Percentiles rank a stretch among this genome's conserved stretches.
Conservation (phyloP, 805 yeast species). For the Ogataea angusta region DNA sequence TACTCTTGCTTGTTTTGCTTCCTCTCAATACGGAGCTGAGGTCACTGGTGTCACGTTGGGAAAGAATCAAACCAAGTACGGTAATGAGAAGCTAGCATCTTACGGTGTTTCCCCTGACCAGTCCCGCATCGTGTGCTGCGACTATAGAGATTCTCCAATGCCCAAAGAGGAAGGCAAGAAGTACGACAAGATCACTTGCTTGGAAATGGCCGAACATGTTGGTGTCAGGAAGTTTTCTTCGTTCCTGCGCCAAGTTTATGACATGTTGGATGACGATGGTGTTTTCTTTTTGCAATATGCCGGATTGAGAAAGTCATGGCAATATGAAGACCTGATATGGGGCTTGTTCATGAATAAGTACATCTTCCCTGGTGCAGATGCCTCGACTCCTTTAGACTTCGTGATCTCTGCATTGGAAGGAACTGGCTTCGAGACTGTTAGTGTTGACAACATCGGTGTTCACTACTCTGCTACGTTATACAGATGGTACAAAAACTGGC, state of each 20-base stretch:
- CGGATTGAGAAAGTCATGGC: conserved; percentile 90
- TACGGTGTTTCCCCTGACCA: conserved; percentile 70
- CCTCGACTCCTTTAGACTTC: conserved; percentile 88
- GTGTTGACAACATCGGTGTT: conserved; percentile 86
- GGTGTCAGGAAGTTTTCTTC: conserved; percentile 80
- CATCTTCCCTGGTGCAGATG: conserved; percentile 97
- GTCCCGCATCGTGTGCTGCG: conserved; percentile 74
- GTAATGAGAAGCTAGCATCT: conserved; percentile 63
- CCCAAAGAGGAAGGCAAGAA: conserved; percentile 47
- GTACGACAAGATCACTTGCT: conserved; percentile 84
- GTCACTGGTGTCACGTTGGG: conserved; percentile 92
- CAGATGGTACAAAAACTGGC: conserved; percentile 96
- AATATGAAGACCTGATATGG: conserved; percentile 91
- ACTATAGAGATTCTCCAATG: conserved; percentile 86
- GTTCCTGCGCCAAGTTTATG: conserved; percentile 76
- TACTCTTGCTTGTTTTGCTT: conserved; percentile 80
- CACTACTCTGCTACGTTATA: conserved; percentile 88
- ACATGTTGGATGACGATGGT: conserved; percentile 90
- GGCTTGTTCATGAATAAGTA: conserved; percentile 95
- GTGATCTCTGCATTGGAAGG: conserved; percentile 74
- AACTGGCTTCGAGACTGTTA: conserved; percentile 81
- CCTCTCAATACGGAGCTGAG: conserved; percentile 75
- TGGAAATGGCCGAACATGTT: conserved; percentile 96
- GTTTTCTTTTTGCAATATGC: conserved; percentile 83
- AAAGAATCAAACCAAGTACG: conserved; percentile 87